Evolutionary conservation across 805 yeast species (phyloP), one percentile per base, ranked within the genome.

Genomic region (Candida easanensis): DNA sequence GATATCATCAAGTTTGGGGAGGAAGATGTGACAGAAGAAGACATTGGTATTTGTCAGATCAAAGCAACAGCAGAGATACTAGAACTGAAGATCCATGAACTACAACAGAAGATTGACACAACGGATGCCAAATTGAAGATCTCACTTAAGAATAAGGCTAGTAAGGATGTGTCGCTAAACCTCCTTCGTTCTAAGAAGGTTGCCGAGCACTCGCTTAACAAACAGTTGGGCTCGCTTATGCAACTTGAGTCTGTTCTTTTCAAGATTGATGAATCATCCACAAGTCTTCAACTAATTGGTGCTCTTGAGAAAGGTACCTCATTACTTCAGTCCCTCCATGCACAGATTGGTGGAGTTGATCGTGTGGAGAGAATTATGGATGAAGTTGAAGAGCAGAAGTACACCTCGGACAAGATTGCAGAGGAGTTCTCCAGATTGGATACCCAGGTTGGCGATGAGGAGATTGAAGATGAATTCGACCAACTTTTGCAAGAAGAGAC

Each of bases 221-320:
- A 62, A 25, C 60, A 70, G 16, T 49, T 67, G 21, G 54, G 49
- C 5, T 58, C 66, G 31, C 53, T 61, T 10, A 62, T 57, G 31
- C 74, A 72, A 45, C 55, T 76, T 17, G 66, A 62, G 37, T 51
- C 61, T 5, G 61, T 74, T 2, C 52, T 69, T 39, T 57, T 52
- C 42, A 68, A 70, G 44, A 65, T 76, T 37, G 76, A 75, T 51
- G 61, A 64, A 38, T 70, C 78, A 4, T 52, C 66, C 10, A 69
- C 69, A 10, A 73, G 73, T 49, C 57, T 60, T 25, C 61, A 65
- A 17, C 50, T 74, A 5, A 39, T 70, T 7, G 58, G 56, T 15
- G 70, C 73, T 3, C 47, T 76, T 17, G 56, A 61, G 40, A 58
- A 63, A 15, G 67, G 75, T 18, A 57, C 65, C 4, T 52, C 53